Evolutionary conservation across 2,329 filamentous ascomycete genomes (phyloP).

Genomic region (Phyllachora maydis): DNA sequence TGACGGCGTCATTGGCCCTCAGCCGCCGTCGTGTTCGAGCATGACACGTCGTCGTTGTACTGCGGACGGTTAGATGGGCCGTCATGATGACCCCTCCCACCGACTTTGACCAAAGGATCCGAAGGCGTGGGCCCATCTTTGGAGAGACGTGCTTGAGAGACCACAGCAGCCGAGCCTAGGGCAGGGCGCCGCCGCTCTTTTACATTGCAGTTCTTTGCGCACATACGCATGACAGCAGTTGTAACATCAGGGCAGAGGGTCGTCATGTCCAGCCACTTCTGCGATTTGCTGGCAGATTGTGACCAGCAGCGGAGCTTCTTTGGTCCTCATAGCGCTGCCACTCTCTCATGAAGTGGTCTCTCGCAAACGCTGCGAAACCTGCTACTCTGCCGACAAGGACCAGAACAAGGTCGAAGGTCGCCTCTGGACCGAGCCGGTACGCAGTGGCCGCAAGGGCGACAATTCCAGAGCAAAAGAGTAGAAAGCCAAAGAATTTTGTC

Average conservation of each 20-base stretch:
- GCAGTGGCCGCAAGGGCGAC: constrained; percentile 30
- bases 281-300: not conserved
- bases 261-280: not conserved
- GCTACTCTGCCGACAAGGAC: constrained; percentile 19
- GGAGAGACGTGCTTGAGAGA: not conserved
- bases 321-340: constrained; percentile 33
- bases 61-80: not conserved
- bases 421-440: constrained; percentile 44
- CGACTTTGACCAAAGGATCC: too few relatives aligned
- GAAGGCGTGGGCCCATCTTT: not conserved
- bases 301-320: constrained; percentile 1
- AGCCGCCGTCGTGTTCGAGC: constrained; percentile 1
- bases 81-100: too few relatives aligned
- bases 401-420: constrained; percentile 36
- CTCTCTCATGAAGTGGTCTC: constrained; percentile 33
- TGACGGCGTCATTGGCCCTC: constrained; percentile 1
- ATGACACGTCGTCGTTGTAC: not conserved
- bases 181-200: too few relatives aligned
- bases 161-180: not conserved
- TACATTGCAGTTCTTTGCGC: too few relatives aligned
- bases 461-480: constrained; percentile 44
- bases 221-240: not conserved
- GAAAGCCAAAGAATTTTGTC: constrained; percentile 41
- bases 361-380: constrained; percentile 24
- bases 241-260: constrained; percentile 1